Conservation (phyloP, 306 rosid species). For the Vigna mungo region DNA sequence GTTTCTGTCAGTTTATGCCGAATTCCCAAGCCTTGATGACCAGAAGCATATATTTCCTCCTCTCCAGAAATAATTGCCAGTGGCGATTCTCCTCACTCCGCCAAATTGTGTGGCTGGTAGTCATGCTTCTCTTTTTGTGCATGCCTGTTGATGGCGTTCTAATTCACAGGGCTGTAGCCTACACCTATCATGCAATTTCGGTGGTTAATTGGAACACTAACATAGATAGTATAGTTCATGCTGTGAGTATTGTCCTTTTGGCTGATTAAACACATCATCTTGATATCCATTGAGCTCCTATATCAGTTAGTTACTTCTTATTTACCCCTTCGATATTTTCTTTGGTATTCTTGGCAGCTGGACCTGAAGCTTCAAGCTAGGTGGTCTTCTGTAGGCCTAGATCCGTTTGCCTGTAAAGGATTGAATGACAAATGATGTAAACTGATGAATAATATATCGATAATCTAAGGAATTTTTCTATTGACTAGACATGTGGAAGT, state of each 20-base stretch:
- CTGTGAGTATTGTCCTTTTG: constrained; percentile 32
- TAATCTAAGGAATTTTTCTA: constrained; percentile 36
- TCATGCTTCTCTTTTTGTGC: constrained; percentile 28
- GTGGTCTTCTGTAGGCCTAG: constrained; percentile 37
- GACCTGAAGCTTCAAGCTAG: constrained; percentile 38
- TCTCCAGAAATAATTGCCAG: constrained; percentile 37
- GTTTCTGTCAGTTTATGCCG: constrained; percentile 25
- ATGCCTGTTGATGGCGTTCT: constrained; percentile 28
- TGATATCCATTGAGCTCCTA: constrained; percentile 36
- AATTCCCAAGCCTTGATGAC: constrained; percentile 26
- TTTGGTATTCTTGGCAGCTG: constrained; percentile 38
- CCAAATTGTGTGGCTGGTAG: constrained; percentile 15
- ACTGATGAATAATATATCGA: constrained; percentile 25
- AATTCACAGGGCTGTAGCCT: constrained; percentile 4
- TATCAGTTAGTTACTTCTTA: constrained; percentile 16
- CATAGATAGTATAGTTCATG: constrained; percentile 28
- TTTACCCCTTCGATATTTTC: constrained; percentile 32
- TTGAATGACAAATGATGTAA: constrained; percentile 32
- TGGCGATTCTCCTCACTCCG: constrained; percentile 29
- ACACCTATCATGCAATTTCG: constrained; percentile 23
- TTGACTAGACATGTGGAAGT: constrained; percentile 21
- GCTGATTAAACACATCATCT: constrained; percentile 37
- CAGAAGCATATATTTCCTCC: constrained; percentile 23
- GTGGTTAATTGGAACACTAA: constrained; percentile 18
- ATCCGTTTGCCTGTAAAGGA: constrained; percentile 37